A percentile compares a stretch with the other conserved stretches of the same genome.
These are phyloP conservation scores for Acacia acuminata DNA, from an alignment of 306 rosid species.

Conservation along the genomic window DNA sequence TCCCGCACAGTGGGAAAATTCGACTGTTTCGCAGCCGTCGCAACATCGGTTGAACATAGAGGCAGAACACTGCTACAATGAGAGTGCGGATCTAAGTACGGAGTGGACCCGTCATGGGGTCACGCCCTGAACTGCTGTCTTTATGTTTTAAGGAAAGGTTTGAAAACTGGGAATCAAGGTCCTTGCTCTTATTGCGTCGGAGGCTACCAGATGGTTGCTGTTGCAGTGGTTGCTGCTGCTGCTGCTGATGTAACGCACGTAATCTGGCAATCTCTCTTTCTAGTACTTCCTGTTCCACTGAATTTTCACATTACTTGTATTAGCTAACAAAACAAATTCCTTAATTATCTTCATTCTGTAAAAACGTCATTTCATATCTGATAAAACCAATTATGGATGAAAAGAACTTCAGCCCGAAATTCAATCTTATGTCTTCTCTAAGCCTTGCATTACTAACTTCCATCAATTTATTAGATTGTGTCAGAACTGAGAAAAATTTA, in stretches of 20 bases:
- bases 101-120: slow-evolving; percentile 68
- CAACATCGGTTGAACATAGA: slow-evolving; percentile 36
- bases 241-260: slow-evolving; percentile 71
- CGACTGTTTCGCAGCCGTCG: slow-evolving; percentile 37
- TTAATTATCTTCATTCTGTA: background rate
- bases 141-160: slow-evolving; percentile 85
- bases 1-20: slow-evolving; percentile 51
- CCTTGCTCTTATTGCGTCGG: slow-evolving; percentile 86
- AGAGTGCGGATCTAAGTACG: slow-evolving; percentile 56
- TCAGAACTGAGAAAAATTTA: background rate
- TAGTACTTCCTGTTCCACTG: slow-evolving; percentile 99
- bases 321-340: slow-evolving; percentile 37
- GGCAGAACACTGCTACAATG: slow-evolving; percentile 46
- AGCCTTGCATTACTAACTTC: background rate
- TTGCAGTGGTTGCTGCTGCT: slow-evolving; percentile 56
- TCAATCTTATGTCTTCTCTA: background rate
- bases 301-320: slow-evolving; percentile 40
- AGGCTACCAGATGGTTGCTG: slow-evolving; percentile 76
- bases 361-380: slow-evolving; percentile 7
- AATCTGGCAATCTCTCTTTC: slow-evolving; percentile 98
- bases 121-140: slow-evolving; percentile 74
- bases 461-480: background rate
- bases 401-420: background rate
- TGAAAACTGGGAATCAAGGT: slow-evolving; percentile 87
- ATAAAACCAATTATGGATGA: slow-evolving; percentile 6